Evolutionary conservation across 2,329 filamentous ascomycete species (phyloP).

Genomic region (Stylonectria norvegica): DNA sequence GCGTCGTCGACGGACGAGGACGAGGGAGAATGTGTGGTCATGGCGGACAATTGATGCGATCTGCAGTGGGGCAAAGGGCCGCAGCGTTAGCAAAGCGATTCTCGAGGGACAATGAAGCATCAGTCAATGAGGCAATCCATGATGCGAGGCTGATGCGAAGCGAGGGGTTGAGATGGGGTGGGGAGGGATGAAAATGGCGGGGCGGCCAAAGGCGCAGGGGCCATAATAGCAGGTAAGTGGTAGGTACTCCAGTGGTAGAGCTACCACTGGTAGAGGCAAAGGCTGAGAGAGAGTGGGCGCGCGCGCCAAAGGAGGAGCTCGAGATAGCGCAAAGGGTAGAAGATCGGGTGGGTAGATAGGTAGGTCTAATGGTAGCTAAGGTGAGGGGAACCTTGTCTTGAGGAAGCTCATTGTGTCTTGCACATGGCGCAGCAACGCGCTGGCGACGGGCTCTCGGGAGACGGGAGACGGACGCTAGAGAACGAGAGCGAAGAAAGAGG

Average conservation of each 20-base stretch:
- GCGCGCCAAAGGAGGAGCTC: too few relatives aligned
- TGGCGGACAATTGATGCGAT: constrained; percentile 53
- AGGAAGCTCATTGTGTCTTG: constrained; percentile 41
- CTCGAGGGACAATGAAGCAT: neutral
- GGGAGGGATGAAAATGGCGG: constrained; percentile 2
- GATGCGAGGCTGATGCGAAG: neutral
- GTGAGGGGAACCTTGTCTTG: constrained; percentile 40
- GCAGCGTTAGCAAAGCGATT: constrained; percentile 12
- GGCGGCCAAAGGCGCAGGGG: neutral
- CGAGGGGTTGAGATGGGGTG: neutral
- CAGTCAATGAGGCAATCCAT: constrained; percentile 3
- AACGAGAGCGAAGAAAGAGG: neutral
- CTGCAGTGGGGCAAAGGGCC: constrained; percentile 33
- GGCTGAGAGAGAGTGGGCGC: too few relatives aligned
- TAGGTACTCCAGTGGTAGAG: too few relatives aligned
- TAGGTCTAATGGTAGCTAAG: constrained; percentile 3
- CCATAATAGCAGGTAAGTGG: neutral
- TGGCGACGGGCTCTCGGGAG: constrained; percentile 10
- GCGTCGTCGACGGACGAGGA: constrained; percentile 79
- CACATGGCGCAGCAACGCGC: constrained; percentile 35
- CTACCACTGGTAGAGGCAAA: too few relatives aligned
- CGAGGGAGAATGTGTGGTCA: constrained; percentile 69
- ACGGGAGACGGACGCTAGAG: neutral
- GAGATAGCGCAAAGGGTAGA: constrained; percentile 12
- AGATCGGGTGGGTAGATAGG: constrained; percentile 7